Evolutionary conservation across 2,329 filamentous ascomycete species (phyloP).

Genomic region (Alternaria sp.): DNA sequence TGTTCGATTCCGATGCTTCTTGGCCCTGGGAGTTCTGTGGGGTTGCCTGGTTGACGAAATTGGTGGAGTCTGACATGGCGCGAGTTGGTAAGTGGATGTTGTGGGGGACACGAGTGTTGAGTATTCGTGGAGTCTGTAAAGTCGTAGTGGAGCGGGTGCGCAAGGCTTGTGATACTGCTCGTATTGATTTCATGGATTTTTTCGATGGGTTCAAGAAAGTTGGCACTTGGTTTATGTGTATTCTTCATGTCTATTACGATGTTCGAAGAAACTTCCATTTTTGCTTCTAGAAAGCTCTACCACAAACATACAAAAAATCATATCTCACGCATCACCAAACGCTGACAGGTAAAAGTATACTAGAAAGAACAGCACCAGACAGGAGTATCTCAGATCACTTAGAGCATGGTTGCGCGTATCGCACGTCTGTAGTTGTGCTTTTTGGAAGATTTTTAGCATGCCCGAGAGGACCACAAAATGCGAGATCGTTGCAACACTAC

Average conservation of each 20-base stretch:
- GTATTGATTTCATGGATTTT: neutral
- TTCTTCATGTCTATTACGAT: neutral
- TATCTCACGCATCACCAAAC: neutral
- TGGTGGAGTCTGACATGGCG: conserved; percentile 3
- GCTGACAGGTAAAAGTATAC: neutral
- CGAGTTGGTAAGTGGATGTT: neutral
- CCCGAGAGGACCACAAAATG: neutral
- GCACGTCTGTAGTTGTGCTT: neutral
- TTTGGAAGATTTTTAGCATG: neutral
- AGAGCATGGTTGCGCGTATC: neutral
- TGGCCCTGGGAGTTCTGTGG: neutral
- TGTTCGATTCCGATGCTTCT: neutral
- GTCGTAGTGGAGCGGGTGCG: neutral
- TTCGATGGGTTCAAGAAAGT: neutral
- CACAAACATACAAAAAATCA: neutral
- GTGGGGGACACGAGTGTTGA: neutral
- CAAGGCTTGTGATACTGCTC: neutral
- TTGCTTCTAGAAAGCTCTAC: conserved; percentile 7
- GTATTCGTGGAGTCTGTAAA: neutral
- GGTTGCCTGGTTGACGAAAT: neutral
- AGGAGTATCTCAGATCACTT: neutral
- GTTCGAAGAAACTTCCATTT: neutral
- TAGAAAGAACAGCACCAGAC: neutral
- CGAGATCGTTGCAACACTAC: neutral
- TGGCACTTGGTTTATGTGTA: neutral